Base-by-base conservation (phyloP, 2,329 filamentous ascomycete genomes). In the Venturiaceae sp. region DNA sequence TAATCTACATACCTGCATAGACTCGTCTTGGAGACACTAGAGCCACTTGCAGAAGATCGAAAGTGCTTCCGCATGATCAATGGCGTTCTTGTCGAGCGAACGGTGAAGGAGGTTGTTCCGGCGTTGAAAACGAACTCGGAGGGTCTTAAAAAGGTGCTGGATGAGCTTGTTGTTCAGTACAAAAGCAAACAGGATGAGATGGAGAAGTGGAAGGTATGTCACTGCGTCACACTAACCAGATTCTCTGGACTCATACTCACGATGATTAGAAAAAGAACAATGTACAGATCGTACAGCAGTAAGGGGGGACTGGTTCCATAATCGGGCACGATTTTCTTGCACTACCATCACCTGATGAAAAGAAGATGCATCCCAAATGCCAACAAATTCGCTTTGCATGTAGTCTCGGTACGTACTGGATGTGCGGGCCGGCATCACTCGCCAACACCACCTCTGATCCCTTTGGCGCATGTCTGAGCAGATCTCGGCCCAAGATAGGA, bases 51-150 rank as follows among this genome's bases (percentile, higher is more conserved):
- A 1, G 82, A 80, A 63, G 88, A 95, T 64, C 88, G 94, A 67
- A 99, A 96, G 77, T 97, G 92, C 76, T 99, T 97, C 76, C 92
- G 94, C 66, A 90, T 99, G 83, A 95, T 99, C 72, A 97, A 99
- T 72, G 94, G 94, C 50, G 92, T 97, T 26, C 78, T 99, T 60
- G 90, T 96, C 57, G 94, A 99, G 77, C 83, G 92, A 65, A 97
- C 92, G 16, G 90, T 99, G 65, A 82, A 90, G 72, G 94, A 97
- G 72, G 90, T 99, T 13, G 80, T 95, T 58, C 94, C 94, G 5
- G 88, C 90, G 28, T 80, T 99, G 61, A 87, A 90, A 76, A 97
- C 91, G 21, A 97, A 99, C 71, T 88, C 90, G 28, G 92, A 97
- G 63, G 92, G 94, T 1, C 72, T 99, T 69, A 94, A 88, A 75